A percentile compares a stretch with the other conserved stretches of the same genome.
These are phyloP conservation scores for Cladosporium sp. DNA, from an alignment of 2,329 filamentous ascomycete genomes.

Conservation along the genomic window DNA sequence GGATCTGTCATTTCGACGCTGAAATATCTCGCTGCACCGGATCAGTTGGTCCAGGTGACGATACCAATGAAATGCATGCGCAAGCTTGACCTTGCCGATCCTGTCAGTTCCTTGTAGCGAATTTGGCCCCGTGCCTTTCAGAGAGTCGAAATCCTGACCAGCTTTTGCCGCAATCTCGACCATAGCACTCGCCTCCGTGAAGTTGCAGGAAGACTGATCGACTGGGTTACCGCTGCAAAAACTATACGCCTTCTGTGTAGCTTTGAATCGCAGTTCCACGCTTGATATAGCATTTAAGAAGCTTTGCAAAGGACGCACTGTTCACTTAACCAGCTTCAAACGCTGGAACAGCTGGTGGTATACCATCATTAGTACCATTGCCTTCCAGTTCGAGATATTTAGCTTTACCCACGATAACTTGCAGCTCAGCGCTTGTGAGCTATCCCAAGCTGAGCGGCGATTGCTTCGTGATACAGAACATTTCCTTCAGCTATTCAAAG, in stretches of 20 bases:
- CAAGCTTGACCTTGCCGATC: conserved; percentile 25
- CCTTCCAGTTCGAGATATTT: too few species aligned
- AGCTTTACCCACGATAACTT: too few species aligned
- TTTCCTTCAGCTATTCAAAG: neutral
- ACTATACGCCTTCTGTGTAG: neutral
- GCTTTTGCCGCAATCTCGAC: too few species aligned
- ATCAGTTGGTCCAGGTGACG: conserved; percentile 31
- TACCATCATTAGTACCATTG: too few species aligned
- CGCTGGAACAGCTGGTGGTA: too few species aligned
- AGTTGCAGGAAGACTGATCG: neutral
- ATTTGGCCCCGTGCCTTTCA: too few species aligned
- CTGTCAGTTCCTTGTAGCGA: too few species aligned
- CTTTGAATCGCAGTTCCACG: too few species aligned
- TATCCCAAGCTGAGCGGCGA: neutral
- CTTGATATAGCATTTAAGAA: too few species aligned
- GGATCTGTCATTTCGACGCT: conserved; percentile 28
- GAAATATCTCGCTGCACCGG: conserved; percentile 25
- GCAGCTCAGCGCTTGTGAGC: neutral
- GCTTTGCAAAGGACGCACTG: too few species aligned
- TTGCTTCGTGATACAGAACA: neutral
- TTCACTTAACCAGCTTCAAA: too few species aligned
- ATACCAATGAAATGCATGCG: conserved; percentile 30
- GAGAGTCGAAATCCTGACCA: too few species aligned
- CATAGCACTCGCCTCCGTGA: neutral
- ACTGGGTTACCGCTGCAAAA: neutral